A percentile compares a stretch with the other conserved stretches of the same genome.
Conservation (phyloP, 108 stramenopile species). For the Conticribra weissflogii region DNA sequence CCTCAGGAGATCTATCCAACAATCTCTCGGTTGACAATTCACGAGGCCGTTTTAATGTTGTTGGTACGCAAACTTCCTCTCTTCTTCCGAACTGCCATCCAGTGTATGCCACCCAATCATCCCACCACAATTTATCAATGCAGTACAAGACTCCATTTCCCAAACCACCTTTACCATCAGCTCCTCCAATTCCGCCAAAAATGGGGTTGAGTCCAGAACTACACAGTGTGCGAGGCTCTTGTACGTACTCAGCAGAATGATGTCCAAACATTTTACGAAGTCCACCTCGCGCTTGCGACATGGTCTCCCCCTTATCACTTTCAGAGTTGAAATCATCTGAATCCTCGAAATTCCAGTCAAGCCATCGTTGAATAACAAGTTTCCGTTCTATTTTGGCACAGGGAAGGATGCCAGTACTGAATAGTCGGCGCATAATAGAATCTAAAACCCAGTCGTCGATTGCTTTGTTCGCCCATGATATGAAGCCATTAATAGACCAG, state of each 20-base stretch:
- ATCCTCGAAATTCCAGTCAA: constrained; percentile 65
- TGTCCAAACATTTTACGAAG: constrained; percentile 26
- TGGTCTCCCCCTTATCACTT: constrained; percentile 5
- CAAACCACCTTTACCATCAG: constrained; percentile 76
- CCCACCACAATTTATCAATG: constrained; percentile 84
- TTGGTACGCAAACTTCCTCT: constrained; percentile 2
- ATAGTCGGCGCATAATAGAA: constrained; percentile 62
- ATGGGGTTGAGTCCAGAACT: constrained; percentile 5
- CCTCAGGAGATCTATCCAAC: constrained; percentile 62
- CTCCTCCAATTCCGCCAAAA: constrained; percentile 84
- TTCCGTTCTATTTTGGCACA: constrained; percentile 59
- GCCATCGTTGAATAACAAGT: constrained; percentile 67
- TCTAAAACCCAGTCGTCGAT: constrained; percentile 68
- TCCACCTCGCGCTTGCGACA: constrained; percentile 10
- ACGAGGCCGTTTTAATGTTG: constrained; percentile 55
- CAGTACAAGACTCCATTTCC: constrained; percentile 84
- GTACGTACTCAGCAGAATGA: constrained; percentile 10
- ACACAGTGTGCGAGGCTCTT: constrained; percentile 3
- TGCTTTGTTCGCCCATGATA: constrained; percentile 51
- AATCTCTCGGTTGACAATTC: constrained; percentile 70
- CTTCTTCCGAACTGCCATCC: constrained; percentile 68
- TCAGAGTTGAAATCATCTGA: constrained; percentile 1
- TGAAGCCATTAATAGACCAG: constrained; percentile 58
- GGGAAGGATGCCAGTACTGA: constrained; percentile 70
- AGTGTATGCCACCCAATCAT: constrained; percentile 72